Evolutionary conservation across 2,329 filamentous ascomycete genomes (phyloP).

Genomic region (Pyrenophora teres): DNA sequence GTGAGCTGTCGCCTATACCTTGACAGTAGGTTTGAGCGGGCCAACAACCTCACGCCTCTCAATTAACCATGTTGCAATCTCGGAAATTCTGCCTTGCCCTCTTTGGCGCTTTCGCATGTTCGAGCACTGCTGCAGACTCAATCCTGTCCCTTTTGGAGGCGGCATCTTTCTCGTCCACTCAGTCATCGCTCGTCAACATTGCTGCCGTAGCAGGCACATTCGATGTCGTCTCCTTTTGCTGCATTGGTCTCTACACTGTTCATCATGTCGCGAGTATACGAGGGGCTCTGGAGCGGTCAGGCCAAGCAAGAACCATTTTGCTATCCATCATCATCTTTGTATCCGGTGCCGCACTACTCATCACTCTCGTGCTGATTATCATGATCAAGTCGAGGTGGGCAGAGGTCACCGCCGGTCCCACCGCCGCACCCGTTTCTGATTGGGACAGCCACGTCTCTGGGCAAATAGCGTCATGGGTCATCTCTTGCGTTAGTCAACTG

Average conservation of each 20-base stretch:
- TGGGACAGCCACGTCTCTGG: slow-evolving; percentile 38
- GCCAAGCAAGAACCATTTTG: slow-evolving; percentile 25
- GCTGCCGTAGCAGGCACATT: slow-evolving; percentile 41
- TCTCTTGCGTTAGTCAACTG: slow-evolving; percentile 39
- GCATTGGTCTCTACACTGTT: slow-evolving; percentile 34
- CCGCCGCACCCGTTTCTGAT: slow-evolving; percentile 20
- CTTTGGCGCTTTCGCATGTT: slow-evolving; percentile 40
- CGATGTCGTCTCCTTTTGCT: slow-evolving; percentile 36
- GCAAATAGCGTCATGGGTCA: slow-evolving; percentile 44
- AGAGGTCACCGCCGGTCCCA: slow-evolving; percentile 20
- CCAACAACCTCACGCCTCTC: slow-evolving; percentile 7
- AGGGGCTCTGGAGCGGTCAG: slow-evolving; percentile 25
- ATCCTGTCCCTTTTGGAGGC: slow-evolving; percentile 46
- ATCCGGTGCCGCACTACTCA: slow-evolving; percentile 30
- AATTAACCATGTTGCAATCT: slow-evolving; percentile 29
- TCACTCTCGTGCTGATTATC: slow-evolving; percentile 36
- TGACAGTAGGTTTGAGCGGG: slow-evolving; percentile 6
- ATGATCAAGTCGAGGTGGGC: slow-evolving; percentile 31
- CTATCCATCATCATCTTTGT: slow-evolving; percentile 26
- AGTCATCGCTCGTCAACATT: slow-evolving; percentile 31
- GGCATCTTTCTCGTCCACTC: slow-evolving; percentile 33
- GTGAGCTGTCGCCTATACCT: neutral
- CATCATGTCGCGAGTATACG: slow-evolving; percentile 39
- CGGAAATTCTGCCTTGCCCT: slow-evolving; percentile 40
- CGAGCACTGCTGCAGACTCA: slow-evolving; percentile 43